These are phyloP conservation scores for Colletotrichum sp. DNA, from an alignment of 2,329 filamentous ascomycete species.

Conservation along the genomic window DNA sequence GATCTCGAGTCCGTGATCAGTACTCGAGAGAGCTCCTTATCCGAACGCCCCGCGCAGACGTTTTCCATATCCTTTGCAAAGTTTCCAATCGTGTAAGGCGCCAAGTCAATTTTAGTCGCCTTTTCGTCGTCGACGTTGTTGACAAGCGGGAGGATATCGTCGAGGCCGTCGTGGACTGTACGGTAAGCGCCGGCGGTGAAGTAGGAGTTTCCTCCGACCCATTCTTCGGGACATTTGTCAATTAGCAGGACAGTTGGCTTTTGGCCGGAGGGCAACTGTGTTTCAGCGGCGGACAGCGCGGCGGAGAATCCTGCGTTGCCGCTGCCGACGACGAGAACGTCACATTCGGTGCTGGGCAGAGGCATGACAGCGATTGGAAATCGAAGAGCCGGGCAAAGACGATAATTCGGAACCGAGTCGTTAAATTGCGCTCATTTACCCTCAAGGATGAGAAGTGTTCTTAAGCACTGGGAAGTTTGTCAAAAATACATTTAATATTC, in stretches of 20 bases:
- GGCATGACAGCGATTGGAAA: background rate
- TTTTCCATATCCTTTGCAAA: background rate
- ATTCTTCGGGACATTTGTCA: background rate
- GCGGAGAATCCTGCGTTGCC: constrained; percentile 70
- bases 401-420: background rate
- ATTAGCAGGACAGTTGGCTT: background rate
- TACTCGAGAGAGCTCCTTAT: background rate
- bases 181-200: background rate
- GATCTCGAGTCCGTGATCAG: background rate
- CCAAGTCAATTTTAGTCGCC: background rate
- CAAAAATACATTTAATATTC: too few species aligned
- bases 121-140: background rate
- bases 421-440: too few species aligned
- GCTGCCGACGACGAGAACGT: constrained; percentile 62
- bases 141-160: background rate
- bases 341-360: constrained; percentile 26
- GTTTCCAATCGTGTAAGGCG: background rate
- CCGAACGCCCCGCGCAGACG: background rate
- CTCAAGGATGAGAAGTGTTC: accelerated
- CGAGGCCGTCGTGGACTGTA: background rate
- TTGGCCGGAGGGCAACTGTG: background rate
- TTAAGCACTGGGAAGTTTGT: too few species aligned
- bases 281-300: constrained; percentile 55
- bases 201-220: background rate
- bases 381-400: background rate